Conservation (phyloP, 1,284 basidiomycete genomes). For the Anthracocystis walkeri region DNA sequence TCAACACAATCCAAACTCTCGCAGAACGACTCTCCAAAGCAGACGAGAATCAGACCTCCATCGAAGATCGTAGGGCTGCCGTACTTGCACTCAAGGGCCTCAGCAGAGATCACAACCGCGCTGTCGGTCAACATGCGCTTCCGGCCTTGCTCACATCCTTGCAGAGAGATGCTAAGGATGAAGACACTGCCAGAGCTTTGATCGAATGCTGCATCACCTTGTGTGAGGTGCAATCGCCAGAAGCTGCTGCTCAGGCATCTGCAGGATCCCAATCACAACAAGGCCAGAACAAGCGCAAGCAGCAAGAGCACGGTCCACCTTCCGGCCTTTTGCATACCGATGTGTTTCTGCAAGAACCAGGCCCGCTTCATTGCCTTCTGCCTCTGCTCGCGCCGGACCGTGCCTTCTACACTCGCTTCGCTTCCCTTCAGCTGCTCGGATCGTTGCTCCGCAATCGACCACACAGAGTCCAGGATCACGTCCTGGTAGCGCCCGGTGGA, state of each 20-base stretch:
- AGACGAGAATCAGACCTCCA: conserved; percentile 27
- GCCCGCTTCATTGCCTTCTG: conserved; percentile 81
- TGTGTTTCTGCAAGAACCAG: conserved; percentile 77
- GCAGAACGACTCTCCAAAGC: conserved; percentile 79
- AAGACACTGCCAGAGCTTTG: conserved; percentile 57
- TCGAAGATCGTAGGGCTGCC: conserved; percentile 86
- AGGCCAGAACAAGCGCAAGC: conserved; percentile 30
- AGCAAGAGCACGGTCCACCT: conserved; percentile 70
- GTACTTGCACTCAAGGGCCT: conserved; percentile 92
- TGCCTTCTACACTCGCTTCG: conserved; percentile 87
- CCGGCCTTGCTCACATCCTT: conserved; percentile 54
- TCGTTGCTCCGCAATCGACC: conserved; percentile 78
- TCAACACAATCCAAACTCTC: conserved; percentile 86
- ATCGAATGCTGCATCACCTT: conserved; percentile 61
- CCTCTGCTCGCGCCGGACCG: conserved; percentile 72
- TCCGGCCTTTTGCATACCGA: conserved; percentile 81
- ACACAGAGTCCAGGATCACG: conserved; percentile 84
- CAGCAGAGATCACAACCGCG: conserved; percentile 85
- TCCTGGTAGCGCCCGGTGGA: conserved; percentile 84
- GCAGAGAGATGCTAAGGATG: conserved; percentile 55
- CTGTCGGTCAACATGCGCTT: conserved; percentile 62
- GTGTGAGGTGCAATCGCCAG: conserved; percentile 52
- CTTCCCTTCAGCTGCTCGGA: conserved; percentile 85
- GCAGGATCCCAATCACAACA: conserved; percentile 11
- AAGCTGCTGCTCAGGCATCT: conserved; percentile 6